phyloP scores from a whole-genome alignment of 1,139 yeast species.

The Pichiaceae sp. region DNA sequence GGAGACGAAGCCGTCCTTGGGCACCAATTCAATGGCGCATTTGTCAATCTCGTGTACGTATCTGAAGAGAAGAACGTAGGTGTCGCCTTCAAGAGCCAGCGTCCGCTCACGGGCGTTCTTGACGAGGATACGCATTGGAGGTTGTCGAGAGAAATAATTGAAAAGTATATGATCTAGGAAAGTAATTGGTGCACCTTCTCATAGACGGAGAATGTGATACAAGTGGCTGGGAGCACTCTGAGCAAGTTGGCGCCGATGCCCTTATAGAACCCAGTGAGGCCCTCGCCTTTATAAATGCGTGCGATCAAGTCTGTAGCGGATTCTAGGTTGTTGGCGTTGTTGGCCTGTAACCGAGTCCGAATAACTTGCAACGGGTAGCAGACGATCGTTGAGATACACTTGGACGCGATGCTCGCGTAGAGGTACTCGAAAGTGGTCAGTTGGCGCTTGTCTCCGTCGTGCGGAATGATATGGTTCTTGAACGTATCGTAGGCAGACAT shows the following conservation, averaged over 20 bases:
- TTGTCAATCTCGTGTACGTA: constrained; percentile 27
- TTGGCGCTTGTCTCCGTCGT: constrained; percentile 10
- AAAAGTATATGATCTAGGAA: not conserved
- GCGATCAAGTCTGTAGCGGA: constrained; percentile 3
- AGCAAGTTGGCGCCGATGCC: constrained; percentile 63
- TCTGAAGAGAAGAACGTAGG: constrained; percentile 43
- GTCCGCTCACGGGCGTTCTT: constrained; percentile 41
- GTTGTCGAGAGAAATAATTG: not conserved
- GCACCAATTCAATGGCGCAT: constrained; percentile 46
- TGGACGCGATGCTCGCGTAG: constrained; percentile 59
- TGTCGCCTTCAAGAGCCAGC: constrained; percentile 41
- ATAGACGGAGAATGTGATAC: constrained; percentile 60
- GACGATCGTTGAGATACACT: constrained; percentile 55
- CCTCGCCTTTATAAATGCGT: constrained; percentile 34
- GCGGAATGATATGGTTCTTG: constrained; percentile 29
- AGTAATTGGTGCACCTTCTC: constrained; percentile 30
- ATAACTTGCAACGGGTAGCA: constrained; percentile 85
- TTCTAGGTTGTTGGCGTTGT: constrained; percentile 12
- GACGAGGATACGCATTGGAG: constrained; percentile 40
- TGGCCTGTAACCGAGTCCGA: constrained; percentile 66
- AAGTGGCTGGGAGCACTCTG: constrained; percentile 69
- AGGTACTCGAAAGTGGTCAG: constrained; percentile 51
- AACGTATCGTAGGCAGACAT: constrained; percentile 76
- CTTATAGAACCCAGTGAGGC: constrained; percentile 62
- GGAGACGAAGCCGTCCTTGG: constrained; percentile 31